Evolutionary conservation across 371 early-diverging fungal species (phyloP), one percentile per base, ranked within the genome.

Genomic region (Syncephalastrum contaminatum): DNA sequence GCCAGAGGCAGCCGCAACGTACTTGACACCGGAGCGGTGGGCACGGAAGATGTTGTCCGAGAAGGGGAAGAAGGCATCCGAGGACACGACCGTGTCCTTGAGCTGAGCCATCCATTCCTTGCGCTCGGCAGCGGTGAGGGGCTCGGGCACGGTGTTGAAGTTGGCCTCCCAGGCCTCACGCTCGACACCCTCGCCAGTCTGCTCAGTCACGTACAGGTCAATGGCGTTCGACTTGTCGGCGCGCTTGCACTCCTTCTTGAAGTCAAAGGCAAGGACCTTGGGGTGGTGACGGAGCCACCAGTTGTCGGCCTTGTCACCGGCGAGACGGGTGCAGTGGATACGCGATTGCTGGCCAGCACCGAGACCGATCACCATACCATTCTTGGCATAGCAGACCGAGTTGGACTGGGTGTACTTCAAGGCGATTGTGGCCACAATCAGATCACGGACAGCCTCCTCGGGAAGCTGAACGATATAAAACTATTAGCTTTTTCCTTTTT

Each of bases 11-110:
- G 95, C 95, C 45, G 93, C 96, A 58, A 97, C 80, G 68, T 84
- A 92, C 56, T 80, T 75, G 58, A 92, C 98, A 62, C 98, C 98
- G 21, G 90, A 88, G 69, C 86, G 81, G 25, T 80, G 73, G 42
- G 89, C 97, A 49, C 98, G 85, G 69, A 92, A 90, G 55, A 98
- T 79, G 64, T 96, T 97, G 76, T 98, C 98, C 10, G 90, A 80
- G 87, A 98, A 98, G 66, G 98, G 98, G 93, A 98, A 98, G 88
- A 98, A 98, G 42, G 97, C 97, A 71, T 98, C 98, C 21, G 94
- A 94, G 2, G 93, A 86, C 7, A 96, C 79, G 12, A 90, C 90
- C 27, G 96, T 90, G 48, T 84, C 92, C 22, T 56, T 69, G 50
- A 92, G 75, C 62, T 82, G 54, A 51, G 69, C 70, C 80, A 90